phyloP scores from a whole-genome alignment of 1,284 basidiomycete genomes.

The Rhodotorula sp. region DNA sequence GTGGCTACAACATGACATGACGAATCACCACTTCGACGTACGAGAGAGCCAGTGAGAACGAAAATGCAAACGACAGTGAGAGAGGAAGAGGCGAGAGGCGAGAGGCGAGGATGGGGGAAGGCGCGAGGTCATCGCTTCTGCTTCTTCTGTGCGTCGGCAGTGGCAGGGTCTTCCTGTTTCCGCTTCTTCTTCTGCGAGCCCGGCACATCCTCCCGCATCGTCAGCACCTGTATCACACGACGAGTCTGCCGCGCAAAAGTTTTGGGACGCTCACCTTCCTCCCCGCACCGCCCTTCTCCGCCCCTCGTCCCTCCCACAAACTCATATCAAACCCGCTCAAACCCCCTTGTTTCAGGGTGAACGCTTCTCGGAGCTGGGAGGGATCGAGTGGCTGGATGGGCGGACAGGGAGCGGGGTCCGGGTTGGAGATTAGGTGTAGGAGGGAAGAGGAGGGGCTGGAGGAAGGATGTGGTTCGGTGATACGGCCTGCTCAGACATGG shows the following conservation, averaged over 20 bases:
- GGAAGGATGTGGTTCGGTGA: background rate
- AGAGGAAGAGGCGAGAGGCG: background rate
- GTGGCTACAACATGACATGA: background rate
- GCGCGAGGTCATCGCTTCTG: slow-evolving; percentile 10
- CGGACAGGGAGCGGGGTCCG: slow-evolving; percentile 36
- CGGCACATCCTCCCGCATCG: background rate
- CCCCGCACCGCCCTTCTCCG: background rate
- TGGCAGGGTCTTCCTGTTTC: slow-evolving; percentile 10
- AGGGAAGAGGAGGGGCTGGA: slow-evolving; percentile 11
- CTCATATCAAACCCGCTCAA: slow-evolving; percentile 37
- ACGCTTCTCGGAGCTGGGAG: slow-evolving; percentile 35
- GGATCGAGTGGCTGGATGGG: slow-evolving; percentile 33
- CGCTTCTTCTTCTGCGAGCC: slow-evolving; percentile 36
- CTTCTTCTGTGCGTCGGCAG: slow-evolving; percentile 19
- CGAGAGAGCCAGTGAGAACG: background rate
- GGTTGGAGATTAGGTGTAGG: slow-evolving; percentile 39
- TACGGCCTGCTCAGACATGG: background rate
- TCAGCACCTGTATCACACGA: background rate
- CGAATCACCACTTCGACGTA: background rate
- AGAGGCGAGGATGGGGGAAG: background rate
- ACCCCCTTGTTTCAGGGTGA: slow-evolving; percentile 37
- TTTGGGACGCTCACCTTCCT: slow-evolving; percentile 7
- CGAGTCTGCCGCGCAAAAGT: background rate
- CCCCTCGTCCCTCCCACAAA: slow-evolving; percentile 26
- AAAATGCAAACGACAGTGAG: background rate